phyloP scores from a whole-genome alignment of 2,329 filamentous ascomycete species.

The Cordyceps cicadae region DNA sequence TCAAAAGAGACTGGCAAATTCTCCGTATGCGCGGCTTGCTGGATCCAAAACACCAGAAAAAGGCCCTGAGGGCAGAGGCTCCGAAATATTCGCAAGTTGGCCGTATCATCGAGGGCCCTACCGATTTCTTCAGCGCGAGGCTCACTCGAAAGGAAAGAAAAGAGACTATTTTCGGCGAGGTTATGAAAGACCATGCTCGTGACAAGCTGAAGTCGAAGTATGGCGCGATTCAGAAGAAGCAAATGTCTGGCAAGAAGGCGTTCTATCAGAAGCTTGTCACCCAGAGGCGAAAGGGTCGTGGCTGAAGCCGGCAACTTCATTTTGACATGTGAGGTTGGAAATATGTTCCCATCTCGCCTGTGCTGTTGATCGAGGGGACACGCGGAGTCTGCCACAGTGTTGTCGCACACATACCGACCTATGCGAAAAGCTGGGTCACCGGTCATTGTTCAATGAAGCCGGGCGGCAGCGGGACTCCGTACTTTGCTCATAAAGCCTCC shows the following conservation, averaged over 20 bases:
- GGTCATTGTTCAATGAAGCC: too few relatives aligned
- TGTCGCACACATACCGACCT: too few relatives aligned
- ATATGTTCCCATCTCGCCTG: not conserved
- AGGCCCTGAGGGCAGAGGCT: conserved; percentile 57
- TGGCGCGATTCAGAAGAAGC: conserved; percentile 70
- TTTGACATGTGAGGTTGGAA: not conserved
- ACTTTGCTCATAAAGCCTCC: too few relatives aligned
- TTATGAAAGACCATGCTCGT: conserved; percentile 45
- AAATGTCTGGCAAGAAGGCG: conserved; percentile 80
- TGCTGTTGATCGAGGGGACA: too few relatives aligned
- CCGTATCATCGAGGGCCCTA: conserved; percentile 78
- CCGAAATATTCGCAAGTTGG: conserved; percentile 86
- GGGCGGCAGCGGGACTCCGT: too few relatives aligned
- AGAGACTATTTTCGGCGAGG: conserved; percentile 76
- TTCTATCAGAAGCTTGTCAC: conserved; percentile 74
- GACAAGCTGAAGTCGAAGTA: conserved; percentile 82
- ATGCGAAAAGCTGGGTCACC: too few relatives aligned
- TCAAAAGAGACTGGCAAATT: conserved; percentile 84
- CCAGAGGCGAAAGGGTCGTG: conserved; percentile 22
- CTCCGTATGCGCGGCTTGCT: conserved; percentile 82
- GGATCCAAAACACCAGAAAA: conserved; percentile 90
- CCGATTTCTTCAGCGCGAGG: conserved; percentile 75
- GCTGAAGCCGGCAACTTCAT: not conserved
- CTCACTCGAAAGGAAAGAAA: conserved; percentile 83
- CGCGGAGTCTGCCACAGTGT: not conserved